Base-by-base conservation (phyloP, 441 rosid species). In the Populus trichocarpa region DNA sequence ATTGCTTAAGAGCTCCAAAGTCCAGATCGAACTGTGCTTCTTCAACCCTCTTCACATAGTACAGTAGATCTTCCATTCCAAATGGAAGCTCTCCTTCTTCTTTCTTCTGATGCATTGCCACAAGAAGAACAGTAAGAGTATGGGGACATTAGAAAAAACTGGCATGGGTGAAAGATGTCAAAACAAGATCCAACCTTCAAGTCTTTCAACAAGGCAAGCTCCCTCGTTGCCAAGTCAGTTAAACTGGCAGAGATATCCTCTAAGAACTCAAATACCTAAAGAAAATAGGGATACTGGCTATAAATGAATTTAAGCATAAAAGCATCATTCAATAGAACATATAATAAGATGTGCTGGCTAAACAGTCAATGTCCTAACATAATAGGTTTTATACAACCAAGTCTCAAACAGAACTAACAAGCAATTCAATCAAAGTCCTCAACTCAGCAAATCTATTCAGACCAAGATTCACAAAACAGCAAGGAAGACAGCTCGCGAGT, bases 71-170 rank as follows among this genome's bases (percentile, higher is more conserved):
- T 88, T 96, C 96, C 64, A 88, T 83, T 65, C 97, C 97, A 86
- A 96, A 96, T 14, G 91, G 93, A 75, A 86, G 67, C 40, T 90
- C 93, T 73, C 97, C 99, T 89, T 96, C 99, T 78, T 96, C 98
- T 86, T 91, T 90, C 78, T 75, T 92, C 99, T 96, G 89, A 82
- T 79, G 70, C 77, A 72, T 71, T 79, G 77, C 67, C 70, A 77
- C 69, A 76, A 6, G 35, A 79, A 72, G 75, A 75, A 74, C 80
- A 75, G 64, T 77, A 80, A 71, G 71, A 20, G 40, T 32, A 63
- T 6, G 12, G 5, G 5, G 77, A 82, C 28, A 78, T 30, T 73
- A 75, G 59, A 59, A 73, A 75, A 73, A 75, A 72, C 16, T 36
- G 71, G 50, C 67, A 57, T 13, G 57, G 42, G 66, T 42, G 79